Base-by-base conservation (phyloP, 164 flowering plant species). In the Magnolia kwangsiensis region DNA sequence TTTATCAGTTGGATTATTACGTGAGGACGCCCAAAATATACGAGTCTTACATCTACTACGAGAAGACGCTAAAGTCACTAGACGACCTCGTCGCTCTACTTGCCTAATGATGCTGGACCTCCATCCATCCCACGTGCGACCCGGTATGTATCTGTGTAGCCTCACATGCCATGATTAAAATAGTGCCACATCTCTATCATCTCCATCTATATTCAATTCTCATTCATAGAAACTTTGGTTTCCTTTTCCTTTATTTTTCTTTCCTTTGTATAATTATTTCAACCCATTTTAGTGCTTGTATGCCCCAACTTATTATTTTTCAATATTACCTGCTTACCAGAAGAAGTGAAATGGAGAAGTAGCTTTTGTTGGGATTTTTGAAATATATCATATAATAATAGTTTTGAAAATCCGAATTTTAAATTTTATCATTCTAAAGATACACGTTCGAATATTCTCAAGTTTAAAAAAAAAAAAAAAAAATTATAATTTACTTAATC, bases 61-160 rank as follows among this genome's bases (percentile, higher is more conserved):
- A 92, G 93, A 92, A 91, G 92, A 89, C 96, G 8, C 78, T 94
- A 81, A 89, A 90, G 81, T 89, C 92, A 20, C 84, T 92, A 13
- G 98, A 94, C 75, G 87, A 89, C 19, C 74, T 92, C 4, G 95
- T 94, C 71, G 90, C 87, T 27, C 65, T 92, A 13, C 78, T 92
- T 7, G 89, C 89, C 1, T 89, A 84, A 68, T 37, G 45, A 37
- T 37, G 45, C 6, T 37, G 45, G 45, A 37, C 6, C 45, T 37
- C 45, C 45, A 37, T 63, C 21, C 10, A 37, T 63, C 21, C 23
- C 65, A 63, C 21, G 18, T 18, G 65, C 65, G 9, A n/a, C 21
- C 65, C 7, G 21, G 20, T 63, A 21, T n/a, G 21, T 4, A 4
- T 4, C 65, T 1, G 65, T 63, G 65, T 21, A n/a, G 8, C 21